These are phyloP conservation scores for Prunus armeniaca DNA, from an alignment of 306 rosid species.

Conservation along the genomic window DNA sequence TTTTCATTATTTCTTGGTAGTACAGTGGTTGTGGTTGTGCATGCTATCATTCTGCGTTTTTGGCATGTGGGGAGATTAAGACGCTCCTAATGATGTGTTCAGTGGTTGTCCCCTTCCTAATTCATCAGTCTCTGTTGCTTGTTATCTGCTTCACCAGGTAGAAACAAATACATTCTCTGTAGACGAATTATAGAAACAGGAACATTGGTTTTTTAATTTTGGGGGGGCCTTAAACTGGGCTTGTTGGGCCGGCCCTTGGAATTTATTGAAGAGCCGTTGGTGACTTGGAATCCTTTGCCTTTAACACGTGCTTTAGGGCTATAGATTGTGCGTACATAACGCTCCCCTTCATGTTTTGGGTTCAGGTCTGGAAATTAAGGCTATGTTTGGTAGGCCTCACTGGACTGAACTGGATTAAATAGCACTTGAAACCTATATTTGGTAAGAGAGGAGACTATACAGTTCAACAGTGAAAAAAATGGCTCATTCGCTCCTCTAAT, in stretches of 20 bases:
- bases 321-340: background rate
- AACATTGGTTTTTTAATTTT: background rate
- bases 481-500: too few species aligned
- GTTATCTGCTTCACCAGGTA: background rate
- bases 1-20: too few species aligned
- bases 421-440: too few species aligned
- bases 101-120: background rate
- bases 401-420: too few species aligned
- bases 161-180: background rate
- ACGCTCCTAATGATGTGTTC: background rate
- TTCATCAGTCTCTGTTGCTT: background rate
- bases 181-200: too few species aligned
- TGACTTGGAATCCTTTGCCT: background rate
- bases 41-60: background rate
- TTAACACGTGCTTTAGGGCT: background rate
- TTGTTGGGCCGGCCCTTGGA: background rate
- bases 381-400: too few species aligned
- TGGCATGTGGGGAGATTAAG: background rate
- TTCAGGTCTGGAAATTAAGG: too few species aligned
- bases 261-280: background rate
- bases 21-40: too few species aligned
- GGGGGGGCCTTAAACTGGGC: background rate
- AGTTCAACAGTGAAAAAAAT: too few species aligned
- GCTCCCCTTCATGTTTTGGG: too few species aligned
- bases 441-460: too few species aligned